Percentiles rank a stretch among this genome's conserved stretches.
phyloP scores from a whole-genome alignment of 2,329 filamentous ascomycete species.

The Claviceps cyperi region DNA sequence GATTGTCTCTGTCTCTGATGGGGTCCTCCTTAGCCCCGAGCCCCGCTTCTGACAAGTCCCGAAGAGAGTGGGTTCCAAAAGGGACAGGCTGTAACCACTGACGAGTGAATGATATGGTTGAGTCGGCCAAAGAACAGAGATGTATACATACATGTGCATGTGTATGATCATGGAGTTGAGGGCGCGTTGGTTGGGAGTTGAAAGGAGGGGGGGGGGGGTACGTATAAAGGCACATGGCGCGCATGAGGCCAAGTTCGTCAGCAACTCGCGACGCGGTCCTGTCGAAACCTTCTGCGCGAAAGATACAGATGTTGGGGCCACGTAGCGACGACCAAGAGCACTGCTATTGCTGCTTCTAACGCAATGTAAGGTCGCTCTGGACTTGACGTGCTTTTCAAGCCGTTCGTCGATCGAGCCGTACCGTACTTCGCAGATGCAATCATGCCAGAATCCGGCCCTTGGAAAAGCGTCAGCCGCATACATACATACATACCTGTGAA shows the following conservation, averaged over 20 bases:
- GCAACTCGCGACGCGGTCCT: too few relatives aligned
- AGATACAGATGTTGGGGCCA: too few relatives aligned
- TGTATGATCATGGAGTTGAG: too few relatives aligned
- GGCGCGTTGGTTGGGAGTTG: too few relatives aligned
- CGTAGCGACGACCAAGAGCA: background rate
- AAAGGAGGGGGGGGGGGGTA: background rate
- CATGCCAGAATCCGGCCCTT: background rate
- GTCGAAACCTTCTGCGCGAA: too few relatives aligned
- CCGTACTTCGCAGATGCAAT: background rate
- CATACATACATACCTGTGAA: too few relatives aligned
- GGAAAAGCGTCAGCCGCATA: background rate
- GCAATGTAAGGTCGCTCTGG: background rate
- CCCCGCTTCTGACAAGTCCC: too few relatives aligned
- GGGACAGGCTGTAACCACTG: background rate
- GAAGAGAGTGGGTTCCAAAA: background rate
- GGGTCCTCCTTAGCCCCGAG: too few relatives aligned
- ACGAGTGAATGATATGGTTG: background rate
- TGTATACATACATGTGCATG: too few relatives aligned
- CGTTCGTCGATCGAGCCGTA: background rate
- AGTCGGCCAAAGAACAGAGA: background rate
- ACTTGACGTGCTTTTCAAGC: background rate
- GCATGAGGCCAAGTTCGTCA: too few relatives aligned
- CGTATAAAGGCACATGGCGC: too few relatives aligned
- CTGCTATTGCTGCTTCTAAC: background rate
- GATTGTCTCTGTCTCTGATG: too few relatives aligned